Evolutionary conservation across 208 protist genomes (phyloP), one percentile per base, ranked within the genome.

Genomic region (Trypanosoma cruzi): DNA sequence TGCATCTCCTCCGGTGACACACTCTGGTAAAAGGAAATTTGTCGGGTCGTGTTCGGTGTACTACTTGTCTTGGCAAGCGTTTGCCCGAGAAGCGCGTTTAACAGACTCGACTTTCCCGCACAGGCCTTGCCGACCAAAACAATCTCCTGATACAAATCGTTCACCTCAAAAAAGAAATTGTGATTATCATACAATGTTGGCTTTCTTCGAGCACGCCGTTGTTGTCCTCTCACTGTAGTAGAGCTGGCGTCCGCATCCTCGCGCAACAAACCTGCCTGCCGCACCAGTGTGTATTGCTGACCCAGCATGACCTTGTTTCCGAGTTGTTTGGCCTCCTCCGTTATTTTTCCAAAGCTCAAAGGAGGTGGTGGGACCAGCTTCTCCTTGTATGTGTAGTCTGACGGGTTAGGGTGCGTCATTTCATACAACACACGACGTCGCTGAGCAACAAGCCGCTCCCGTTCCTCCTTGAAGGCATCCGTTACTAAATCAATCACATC

Each of bases 161-260:
- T 94, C 22, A 97, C 79, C 71, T 97, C 92, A 73, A 97, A 97
- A 72, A 95, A 95, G 77, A 89, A 95, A 71, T 84, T 90, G 74
- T 96, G 87, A 66, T 92, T 85, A 54, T 85, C 80, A 61, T 90
- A 96, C 32, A 90, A 56, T 68, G 86, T 92, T 11, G 76, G 63
- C 55, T 90, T 79, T 18, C 79, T 76, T 28, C 79, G 64, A 11
- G 72, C 20, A 11, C 57, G 61, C 48, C 84, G 34, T 48, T 32
- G 20, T 18, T 65, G 64, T 32, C 11, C 32, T 4, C 2, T 20
- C 5, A 14, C 34, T 13, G 13, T 44, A 55, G 59, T 24, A 40
- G 57, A 37, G 18, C 28, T 31, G 14, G 53, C 14, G 37, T 63
- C 32, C n/a, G 46, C 73, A 63, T 71, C 64, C 7, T 80, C 71